Conservation (phyloP, 495 filamentous ascomycete species). For the Penicillium maclennaniae region DNA sequence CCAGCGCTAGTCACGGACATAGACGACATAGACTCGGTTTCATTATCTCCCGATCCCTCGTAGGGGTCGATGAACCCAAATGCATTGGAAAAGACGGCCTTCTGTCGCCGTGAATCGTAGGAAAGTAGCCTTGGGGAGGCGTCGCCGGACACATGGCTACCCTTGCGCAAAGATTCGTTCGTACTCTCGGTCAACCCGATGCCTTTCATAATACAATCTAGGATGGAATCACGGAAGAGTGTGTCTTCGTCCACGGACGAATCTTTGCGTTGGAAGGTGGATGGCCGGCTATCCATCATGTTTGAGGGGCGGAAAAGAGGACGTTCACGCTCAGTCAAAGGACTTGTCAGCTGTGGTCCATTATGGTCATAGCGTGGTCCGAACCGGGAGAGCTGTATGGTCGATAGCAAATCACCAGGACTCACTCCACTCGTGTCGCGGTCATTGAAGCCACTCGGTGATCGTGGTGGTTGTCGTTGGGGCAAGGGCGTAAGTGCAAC, state of each 20-base stretch:
- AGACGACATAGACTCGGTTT: conserved; percentile 80
- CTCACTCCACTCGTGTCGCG: conserved; percentile 46
- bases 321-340: conserved; percentile 55
- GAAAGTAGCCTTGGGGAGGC: conserved; percentile 80
- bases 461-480: conserved; percentile 10
- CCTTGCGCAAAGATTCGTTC: conserved; percentile 56
- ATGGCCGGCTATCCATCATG: conserved; percentile 29
- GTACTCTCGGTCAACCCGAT: conserved; percentile 71
- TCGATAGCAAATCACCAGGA: conserved; percentile 77
- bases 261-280: conserved; percentile 64
- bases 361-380: conserved; percentile 38
- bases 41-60: conserved; percentile 75
- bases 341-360: conserved; percentile 42
- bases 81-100: conserved; percentile 78
- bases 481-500: conserved; percentile 15
- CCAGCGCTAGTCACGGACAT: conserved; percentile 55
- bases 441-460: conserved; percentile 6
- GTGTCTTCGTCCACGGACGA: conserved; percentile 73
- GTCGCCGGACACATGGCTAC: conserved; percentile 65
- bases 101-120: conserved; percentile 79
- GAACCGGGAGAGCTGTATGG: conserved; percentile 68
- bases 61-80: conserved; percentile 94
- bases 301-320: conserved; percentile 51
- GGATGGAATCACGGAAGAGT: conserved; percentile 80
- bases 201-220: conserved; percentile 94